A percentile compares a stretch with the other conserved stretches of the same genome.
These are phyloP conservation scores for Ustilago shanxiensis DNA, from an alignment of 1,284 basidiomycete genomes.

Conservation along the genomic window DNA sequence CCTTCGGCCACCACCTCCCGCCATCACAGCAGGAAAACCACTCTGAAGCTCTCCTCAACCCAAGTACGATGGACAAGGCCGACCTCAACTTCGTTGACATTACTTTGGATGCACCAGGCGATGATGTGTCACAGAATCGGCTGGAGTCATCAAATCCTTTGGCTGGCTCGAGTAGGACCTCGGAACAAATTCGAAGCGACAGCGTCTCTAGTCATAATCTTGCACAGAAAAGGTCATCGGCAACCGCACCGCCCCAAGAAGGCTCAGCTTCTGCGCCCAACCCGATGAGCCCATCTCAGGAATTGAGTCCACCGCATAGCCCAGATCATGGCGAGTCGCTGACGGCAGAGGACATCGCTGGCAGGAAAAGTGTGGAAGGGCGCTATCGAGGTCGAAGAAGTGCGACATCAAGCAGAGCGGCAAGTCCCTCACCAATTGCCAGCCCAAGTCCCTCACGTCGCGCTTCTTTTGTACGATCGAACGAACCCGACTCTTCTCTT, in stretches of 20 bases:
- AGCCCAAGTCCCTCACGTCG: constrained; percentile 21
- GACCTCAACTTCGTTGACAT: constrained; percentile 55
- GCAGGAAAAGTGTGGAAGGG: constrained; percentile 27
- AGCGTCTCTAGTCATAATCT: constrained; percentile 31
- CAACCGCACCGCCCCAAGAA: neutral
- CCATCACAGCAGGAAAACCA: neutral
- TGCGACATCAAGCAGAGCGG: constrained; percentile 28
- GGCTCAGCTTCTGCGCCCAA: neutral
- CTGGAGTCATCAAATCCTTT: constrained; percentile 16
- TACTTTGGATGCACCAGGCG: constrained; percentile 22
- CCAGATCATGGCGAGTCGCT: constrained; percentile 2
- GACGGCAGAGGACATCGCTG: neutral
- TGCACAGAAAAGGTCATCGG: neutral
- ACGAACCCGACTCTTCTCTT: neutral
- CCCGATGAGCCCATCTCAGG: neutral
- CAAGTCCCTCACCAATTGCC: constrained; percentile 26
- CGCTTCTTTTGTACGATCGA: constrained; percentile 7
- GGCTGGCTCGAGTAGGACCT: constrained; percentile 27
- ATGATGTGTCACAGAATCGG: neutral
- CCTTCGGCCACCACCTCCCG: neutral
- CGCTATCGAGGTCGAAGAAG: constrained; percentile 43
- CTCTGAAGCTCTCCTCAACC: neutral
- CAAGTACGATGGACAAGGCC: constrained; percentile 24
- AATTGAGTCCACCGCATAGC: constrained; percentile 19
- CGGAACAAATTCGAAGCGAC: constrained; percentile 46